Percentiles rank a stretch among this genome's conserved stretches.
phyloP scores from a whole-genome alignment of 768 basidiomycete species.

The Agrocybe praecox region DNA sequence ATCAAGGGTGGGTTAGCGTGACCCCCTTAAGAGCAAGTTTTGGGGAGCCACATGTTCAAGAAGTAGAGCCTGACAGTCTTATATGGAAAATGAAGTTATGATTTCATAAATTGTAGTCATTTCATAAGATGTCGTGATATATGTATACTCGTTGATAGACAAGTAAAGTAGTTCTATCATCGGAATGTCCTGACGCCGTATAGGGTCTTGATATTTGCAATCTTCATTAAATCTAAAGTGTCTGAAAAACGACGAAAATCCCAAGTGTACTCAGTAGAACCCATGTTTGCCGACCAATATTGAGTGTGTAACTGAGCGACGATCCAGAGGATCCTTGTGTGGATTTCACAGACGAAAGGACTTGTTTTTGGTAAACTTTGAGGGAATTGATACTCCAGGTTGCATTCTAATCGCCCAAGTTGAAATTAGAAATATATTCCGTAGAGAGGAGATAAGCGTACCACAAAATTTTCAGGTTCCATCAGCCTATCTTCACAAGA shows the following conservation, averaged over 20 bases:
- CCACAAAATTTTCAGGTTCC: slow-evolving; percentile 74
- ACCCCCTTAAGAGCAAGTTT: slow-evolving; percentile 79
- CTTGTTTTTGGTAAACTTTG: slow-evolving; percentile 70
- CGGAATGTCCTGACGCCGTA: no score
- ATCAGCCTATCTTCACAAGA: slow-evolving; percentile 64
- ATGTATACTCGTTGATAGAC: background rate
- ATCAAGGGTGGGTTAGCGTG: slow-evolving; percentile 70
- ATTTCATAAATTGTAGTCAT: slow-evolving; percentile 3
- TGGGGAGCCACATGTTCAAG: slow-evolving; percentile 53
- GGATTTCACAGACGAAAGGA: slow-evolving; percentile 27
- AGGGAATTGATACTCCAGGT: slow-evolving; percentile 81
- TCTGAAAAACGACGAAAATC: no score
- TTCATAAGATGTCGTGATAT: background rate
- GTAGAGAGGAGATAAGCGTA: slow-evolving; percentile 30
- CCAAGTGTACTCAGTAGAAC: background rate
- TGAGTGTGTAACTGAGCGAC: background rate
- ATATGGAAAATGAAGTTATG: slow-evolving; percentile 65
- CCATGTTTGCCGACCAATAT: no score
- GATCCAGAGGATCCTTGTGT: background rate
- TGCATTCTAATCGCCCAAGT: slow-evolving; percentile 57
- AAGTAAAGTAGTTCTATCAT: background rate
- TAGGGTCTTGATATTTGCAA: no score
- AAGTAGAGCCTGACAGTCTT: slow-evolving; percentile 38
- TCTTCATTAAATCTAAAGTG: no score
- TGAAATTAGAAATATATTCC: background rate